Evolutionary conservation across 2,329 filamentous ascomycete genomes (phyloP), one percentile per base, ranked within the genome.

Genomic region (Acephala macrosclerotiorum): DNA sequence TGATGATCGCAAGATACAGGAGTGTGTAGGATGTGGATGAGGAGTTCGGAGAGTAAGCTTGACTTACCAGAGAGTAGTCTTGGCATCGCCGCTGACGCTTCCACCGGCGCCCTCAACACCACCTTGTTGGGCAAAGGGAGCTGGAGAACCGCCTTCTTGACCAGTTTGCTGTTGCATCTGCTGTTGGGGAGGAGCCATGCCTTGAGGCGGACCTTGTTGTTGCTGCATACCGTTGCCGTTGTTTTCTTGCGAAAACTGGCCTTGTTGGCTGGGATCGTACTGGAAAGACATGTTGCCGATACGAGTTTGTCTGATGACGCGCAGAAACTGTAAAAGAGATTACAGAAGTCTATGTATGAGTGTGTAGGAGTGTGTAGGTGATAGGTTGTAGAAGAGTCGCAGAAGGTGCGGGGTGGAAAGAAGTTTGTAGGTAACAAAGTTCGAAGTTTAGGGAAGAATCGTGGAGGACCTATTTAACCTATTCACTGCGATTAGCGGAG

Each of bases 231-330:
- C 70, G 64, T 72, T 69, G 49, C 69, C 69, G 79, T 79, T 69
- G 29, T 71, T 72, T 68, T 83, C 83, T 70, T 81, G 81, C 62
- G 81, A 84, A 77, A 86, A 86, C 70, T 84, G 81, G 70, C 80
- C 79, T 72, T 85, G 85, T 77, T 88, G 87, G 77, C 87, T 89
- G 70, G 84, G 82, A 74, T 90, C 87, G 78, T 87, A 87, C 69
- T 86, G 85, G 81, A 89, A 90, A 77, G 87, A 89, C 89, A 91
- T 91, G 65, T 71, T 85, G 77, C 38, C n/a, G 20, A 33, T 4
- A 40, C 22, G 16, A 45, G 42, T n/a, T 25, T 3, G 22, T 49
- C 12, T 36, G 25, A 53, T 18, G 12, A 8, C 18, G 42, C 29
- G 55, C 16, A n/a, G 53, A 57, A 14, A 36, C 29, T 16, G 55